Evolutionary conservation across 371 early-diverging fungal genomes (phyloP), one percentile per base, ranked within the genome.

Genomic region (Mycotypha africana): DNA sequence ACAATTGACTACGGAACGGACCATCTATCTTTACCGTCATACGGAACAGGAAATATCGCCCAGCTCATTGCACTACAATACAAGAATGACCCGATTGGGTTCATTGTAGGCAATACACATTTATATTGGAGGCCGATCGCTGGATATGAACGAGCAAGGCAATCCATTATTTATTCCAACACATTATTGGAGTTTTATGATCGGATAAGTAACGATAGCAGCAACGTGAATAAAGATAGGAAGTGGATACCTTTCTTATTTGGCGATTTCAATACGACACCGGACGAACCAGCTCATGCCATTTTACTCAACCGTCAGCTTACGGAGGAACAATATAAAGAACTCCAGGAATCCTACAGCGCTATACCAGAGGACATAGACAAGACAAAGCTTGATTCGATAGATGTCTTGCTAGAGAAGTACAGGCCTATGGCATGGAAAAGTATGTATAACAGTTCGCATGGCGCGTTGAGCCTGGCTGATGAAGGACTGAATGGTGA

Each of bases 121-220:
- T 28, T 81, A 36, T 81, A 76, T 46, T 81, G 81, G 81, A 64
- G 74, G 30, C 81, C 81, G 1, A 60, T 61, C 26, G 69, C 78
- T 2, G 69, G 60, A n/a, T 81, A 81, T 47, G 81, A 81, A 45
- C 55, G 78, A 2, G 51, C 70, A 12, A 62, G 81, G 36, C 81
- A 81, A 41, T 60, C 67, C 0, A 47, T 59, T 2, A 65, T 78
- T 14, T 70, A 57, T 37, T 26, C 44, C 2, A 51, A 56, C 5
- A 36, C 51, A 1, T 25, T 67, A 8, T 19, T 47, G 5, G 60
- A 62, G 12, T 49, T 66, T 3, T n/a, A n/a, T n/a, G n/a, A n/a
- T n/a, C n/a, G n/a, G n/a, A n/a, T n/a, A n/a, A n/a, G n/a, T n/a
- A n/a, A n/a, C n/a, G n/a, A n/a, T n/a, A 54, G 55, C 20, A 16